Conservation (phyloP, 164 flowering plant genomes). For the Vitis riparia region DNA sequence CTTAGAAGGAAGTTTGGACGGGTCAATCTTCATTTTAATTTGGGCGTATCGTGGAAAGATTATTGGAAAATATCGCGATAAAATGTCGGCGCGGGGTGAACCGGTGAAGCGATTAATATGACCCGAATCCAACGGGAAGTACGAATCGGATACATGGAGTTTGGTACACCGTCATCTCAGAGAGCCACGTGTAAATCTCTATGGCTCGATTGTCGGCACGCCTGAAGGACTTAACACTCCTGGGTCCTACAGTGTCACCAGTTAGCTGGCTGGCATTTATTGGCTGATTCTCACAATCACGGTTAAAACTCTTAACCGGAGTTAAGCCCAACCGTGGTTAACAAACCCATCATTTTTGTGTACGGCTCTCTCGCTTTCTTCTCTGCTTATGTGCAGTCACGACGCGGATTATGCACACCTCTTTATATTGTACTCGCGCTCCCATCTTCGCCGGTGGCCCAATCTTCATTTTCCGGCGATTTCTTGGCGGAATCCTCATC, state of each 20-base stretch:
- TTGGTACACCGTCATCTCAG: not conserved
- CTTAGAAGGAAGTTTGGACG: not conserved
- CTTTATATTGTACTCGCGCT: not conserved
- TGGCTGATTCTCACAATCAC: constrained; percentile 7
- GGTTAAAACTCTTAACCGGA: not conserved
- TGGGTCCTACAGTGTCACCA: constrained; percentile 8
- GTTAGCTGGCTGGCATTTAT: constrained; percentile 33
- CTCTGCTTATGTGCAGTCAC: not conserved
- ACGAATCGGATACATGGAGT: not conserved
- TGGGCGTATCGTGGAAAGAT: not conserved
- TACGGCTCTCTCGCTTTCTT: not conserved
- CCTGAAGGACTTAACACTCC: not conserved
- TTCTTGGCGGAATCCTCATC: not conserved
- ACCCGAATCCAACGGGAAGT: not conserved
- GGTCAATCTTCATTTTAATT: not conserved
- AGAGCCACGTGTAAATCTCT: constrained; percentile 1
- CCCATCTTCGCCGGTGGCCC: not conserved
- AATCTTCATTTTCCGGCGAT: not conserved
- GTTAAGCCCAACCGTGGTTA: constrained; percentile 9
- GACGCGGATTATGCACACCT: not conserved
- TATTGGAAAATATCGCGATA: constrained; percentile 19
- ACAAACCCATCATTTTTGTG: too few relatives aligned
- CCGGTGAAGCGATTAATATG: not conserved
- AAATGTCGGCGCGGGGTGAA: constrained; percentile 28
- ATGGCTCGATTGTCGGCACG: constrained; percentile 13